phyloP scores from a whole-genome alignment of 441 rosid species.

The Erodium moschatum region DNA sequence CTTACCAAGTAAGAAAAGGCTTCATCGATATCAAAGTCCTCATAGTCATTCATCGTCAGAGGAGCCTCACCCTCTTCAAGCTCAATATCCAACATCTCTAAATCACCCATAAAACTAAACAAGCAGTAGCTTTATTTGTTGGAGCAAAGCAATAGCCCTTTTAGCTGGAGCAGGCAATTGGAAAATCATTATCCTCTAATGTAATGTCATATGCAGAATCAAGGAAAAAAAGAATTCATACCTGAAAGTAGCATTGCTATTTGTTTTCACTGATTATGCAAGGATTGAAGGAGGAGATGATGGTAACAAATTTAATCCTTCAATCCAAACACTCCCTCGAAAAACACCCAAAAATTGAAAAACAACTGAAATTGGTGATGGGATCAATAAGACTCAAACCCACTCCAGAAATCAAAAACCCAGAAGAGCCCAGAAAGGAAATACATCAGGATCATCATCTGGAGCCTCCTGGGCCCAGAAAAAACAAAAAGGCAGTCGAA shows the following conservation, averaged over 20 bases:
- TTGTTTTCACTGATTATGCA: too few species aligned
- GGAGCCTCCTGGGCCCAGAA: not conserved
- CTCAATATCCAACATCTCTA: not conserved
- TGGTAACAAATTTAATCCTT: too few species aligned
- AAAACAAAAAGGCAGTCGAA: not conserved
- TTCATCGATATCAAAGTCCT: not conserved
- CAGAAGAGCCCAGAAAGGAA: not conserved
- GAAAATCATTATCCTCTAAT: not conserved
- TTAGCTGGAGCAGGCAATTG: not conserved
- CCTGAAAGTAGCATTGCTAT: too few species aligned
- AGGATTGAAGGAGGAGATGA: too few species aligned
- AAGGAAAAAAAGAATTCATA: too few species aligned
- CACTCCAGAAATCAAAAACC: not conserved
- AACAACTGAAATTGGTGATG: too few species aligned
- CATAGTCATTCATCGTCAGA: not conserved
- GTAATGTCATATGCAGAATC: too few species aligned
- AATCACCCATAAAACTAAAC: not conserved
- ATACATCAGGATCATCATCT: not conserved
- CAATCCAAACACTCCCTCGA: not conserved
- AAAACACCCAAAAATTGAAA: not conserved
- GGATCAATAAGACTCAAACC: not conserved
- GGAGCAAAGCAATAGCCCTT: not conserved
- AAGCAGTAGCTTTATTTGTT: too few species aligned
- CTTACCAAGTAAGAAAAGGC: not conserved
- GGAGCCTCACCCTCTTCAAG: constrained; percentile 4